Evolutionary conservation across 2,329 filamentous ascomycete species (phyloP), one percentile per base, ranked within the genome.

Genomic region (Exophiala lecanii-corni): DNA sequence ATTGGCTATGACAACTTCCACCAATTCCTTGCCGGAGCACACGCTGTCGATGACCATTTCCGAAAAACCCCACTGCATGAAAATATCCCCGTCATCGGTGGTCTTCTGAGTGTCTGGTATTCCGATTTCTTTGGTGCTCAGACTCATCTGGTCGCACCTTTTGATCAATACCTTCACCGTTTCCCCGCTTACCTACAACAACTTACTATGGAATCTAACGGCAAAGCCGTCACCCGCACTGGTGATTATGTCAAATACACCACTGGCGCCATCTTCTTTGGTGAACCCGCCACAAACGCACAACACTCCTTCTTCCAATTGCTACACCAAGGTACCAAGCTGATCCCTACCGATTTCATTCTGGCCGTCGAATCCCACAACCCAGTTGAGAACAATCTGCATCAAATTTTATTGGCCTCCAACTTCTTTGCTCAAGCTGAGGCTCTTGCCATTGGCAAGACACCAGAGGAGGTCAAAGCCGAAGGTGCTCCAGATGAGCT

Each of bases 221-320:
- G 92, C 64, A 98, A 98, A 78, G 87, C 86, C 49, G 89, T 97
- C 62, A 94, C 91, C 50, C 87, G 92, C 60, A 84, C 80, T 45
- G 83, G 89, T 26, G 79, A 83, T 53, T 84, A 94, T 49, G 89
- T 94, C 62, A 95, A 95, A 73, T 98, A 98, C 75, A 96, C 89
- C 45, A 98, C 92, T 26, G 91, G 92, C 36, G 81, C 92, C 41
- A 91, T 98, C 63, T 75, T 98, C 52, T 98, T 98, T 64, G 92
- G 92, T 62, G 92, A 98, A 76, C 92, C 92, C 41, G 94, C 89
- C 70, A 98, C 92, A 67, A 98, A 98, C 65, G 92, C 92, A 33
- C 92, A 98, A 75, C 92, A 98, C 79, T 97, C 92, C 49, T 98
- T 98, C 82, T 98, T 94, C 84, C 92, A 98, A 78, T 84, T 98